A percentile compares a stretch with the other conserved stretches of the same genome.
Conservation (phyloP, 257 asterid genomes). For the Solanum rostratum region DNA sequence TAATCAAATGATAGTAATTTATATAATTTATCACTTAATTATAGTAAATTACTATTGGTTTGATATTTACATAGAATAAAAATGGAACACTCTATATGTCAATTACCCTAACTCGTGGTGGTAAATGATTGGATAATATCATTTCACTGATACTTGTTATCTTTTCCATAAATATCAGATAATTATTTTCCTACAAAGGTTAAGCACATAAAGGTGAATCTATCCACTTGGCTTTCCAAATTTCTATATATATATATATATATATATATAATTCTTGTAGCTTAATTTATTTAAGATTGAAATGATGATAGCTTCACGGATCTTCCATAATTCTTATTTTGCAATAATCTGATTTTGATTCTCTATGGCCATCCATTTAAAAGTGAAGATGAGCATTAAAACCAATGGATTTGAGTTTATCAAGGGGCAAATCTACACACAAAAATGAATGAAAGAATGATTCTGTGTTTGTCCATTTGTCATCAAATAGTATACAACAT, state of each 20-base stretch:
- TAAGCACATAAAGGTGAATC: neutral
- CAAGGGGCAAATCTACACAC: neutral
- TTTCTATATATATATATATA: no score
- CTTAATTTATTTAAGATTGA: slow-evolving; percentile 11
- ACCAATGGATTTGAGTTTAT: neutral
- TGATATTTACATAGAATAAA: neutral
- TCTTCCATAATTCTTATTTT: neutral
- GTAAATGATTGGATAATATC: no score
- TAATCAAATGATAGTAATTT: neutral
- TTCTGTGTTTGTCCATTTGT: slow-evolving; percentile 1
- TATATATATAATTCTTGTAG: neutral
- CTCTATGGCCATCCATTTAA: neutral
- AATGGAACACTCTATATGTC: no score
- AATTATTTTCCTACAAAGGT: neutral
- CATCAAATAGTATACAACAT: neutral
- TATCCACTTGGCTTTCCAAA: neutral
- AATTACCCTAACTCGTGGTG: neutral
- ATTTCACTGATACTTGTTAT: neutral
- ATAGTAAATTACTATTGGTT: neutral
- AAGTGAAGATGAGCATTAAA: neutral
- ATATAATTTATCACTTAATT: neutral
- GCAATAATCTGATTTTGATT: slow-evolving; percentile 1
- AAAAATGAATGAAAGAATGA: neutral
- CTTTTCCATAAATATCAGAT: neutral
- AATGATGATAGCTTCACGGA: slow-evolving; percentile 9